Base-by-base conservation (phyloP, 2,329 filamentous ascomycete genomes). In the Phialemonium atrogriseum region DNA sequence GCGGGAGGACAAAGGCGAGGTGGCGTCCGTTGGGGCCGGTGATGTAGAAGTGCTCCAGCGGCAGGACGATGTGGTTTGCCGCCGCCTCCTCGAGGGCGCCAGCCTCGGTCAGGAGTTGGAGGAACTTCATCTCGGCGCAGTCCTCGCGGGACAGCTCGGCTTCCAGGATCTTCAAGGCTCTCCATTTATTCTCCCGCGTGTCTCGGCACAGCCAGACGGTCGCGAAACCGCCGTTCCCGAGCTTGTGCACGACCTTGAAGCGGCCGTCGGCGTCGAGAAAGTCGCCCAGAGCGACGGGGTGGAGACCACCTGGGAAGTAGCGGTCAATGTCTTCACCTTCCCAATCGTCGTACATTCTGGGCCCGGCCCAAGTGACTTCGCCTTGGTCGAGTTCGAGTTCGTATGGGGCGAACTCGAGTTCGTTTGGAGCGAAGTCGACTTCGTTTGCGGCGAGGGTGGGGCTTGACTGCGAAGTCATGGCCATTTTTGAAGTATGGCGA, bases 181-280 rank as follows among this genome's bases (percentile, higher is more conserved):
- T 15, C 33, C 33, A 35, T 13, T 22, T 19, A 6, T 16, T 7
- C 2, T 14, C 12, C 11, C 16, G 10, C 5, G 14, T 15, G 17
- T 36, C 34, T n/a, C 15, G 22, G 27, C 50, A 58, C 32, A 63
- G 51, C 60, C 59, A 64, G 25, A 61, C 55, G 3, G 59, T 64
- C 5, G 52, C 55, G 39, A 43, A 56, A 10, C 50, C 49, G 19
- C 59, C 57, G 36, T 43, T 55, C 27, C 59, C 58, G 29, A 62
- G 38, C 37, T 63, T 64, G 20, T 56, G 51, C 22, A 53, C 32
- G 21, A 61, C 42, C 26, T 50, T 46, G 38, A 61, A 64, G 11
- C 55, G 49, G 12, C 45, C 49, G 4, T 24, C 21, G 5, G 13
- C 6, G 10, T 27, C 33, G 16, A 35, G 13, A 10, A 13, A 17